Evolutionary conservation across 192 early-diverging fungal genomes (phyloP), one percentile per base, ranked within the genome.

Genomic region (Gigaspora rosea): DNA sequence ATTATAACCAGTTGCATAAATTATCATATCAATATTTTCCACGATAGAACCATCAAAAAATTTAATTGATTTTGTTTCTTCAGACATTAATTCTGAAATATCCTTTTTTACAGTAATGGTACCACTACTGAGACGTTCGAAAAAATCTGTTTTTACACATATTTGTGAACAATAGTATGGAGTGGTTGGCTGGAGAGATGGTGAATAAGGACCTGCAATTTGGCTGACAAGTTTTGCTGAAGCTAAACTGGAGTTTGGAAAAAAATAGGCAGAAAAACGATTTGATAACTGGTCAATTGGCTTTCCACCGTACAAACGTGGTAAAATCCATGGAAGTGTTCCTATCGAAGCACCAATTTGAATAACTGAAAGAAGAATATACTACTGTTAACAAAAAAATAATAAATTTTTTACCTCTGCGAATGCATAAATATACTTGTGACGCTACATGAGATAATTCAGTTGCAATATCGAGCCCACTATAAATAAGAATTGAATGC

Each of bases 1-100:
- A 4, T 83, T 65, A 79, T 89, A 91, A 3, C 91, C 91, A 2
- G 91, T 92, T 65, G 88, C 89, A 58, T 84, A 90, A 27, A 91
- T 80, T 7, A 92, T 80, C 18, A 69, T 61, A 78, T 92, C 91
- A 13, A 91, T 80, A 47, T 83, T 57, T 10, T 86, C 84, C 33
- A 83, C 46, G 27, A 78, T 75, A 2, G 85, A 85, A 32, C 86
- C 87, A 77, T 92, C 91, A 4, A 79, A 80, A 81, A 92, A 91
- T 72, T 83, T 67, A 36, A 90, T 82, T 9, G 72, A 76, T 16
- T 78, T 79, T 41, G 36, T 41, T 41, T 41, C 36, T 9, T 79
- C 87, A 3, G 71, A 61, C 9, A 70, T 78, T 36, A 91, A 75
- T 49, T 74, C 52, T 27, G 59, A 52, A 32, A 91, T 86, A 76